phyloP scores from a whole-genome alignment of 2,329 filamentous ascomycete species.

The Calonectria pseudoreteaudii region DNA sequence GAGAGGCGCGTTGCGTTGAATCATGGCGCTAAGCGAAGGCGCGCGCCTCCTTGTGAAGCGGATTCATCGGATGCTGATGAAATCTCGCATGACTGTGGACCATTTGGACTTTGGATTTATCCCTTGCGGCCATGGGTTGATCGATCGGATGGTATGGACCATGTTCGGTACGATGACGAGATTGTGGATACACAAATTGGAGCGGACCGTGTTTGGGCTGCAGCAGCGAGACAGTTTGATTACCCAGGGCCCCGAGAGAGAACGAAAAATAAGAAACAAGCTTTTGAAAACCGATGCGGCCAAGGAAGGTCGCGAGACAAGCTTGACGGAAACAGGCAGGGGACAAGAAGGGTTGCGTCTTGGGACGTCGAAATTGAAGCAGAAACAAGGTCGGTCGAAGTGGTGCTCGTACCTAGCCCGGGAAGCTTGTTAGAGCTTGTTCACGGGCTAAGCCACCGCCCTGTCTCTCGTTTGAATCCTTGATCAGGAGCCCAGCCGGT shows the following conservation, averaged over 20 bases:
- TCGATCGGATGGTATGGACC: neutral
- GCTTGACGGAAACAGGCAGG: neutral
- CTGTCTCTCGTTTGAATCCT: neutral
- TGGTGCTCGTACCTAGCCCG: constrained; percentile 1
- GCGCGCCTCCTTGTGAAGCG: neutral
- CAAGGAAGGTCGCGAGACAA: neutral
- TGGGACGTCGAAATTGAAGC: constrained; percentile 11
- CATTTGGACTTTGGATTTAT: neutral
- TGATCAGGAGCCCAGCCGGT: neutral
- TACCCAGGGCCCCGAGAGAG: neutral
- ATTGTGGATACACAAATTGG: neutral
- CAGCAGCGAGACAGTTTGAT: neutral
- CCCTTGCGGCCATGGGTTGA: neutral
- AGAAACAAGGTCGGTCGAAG: constrained; percentile 16
- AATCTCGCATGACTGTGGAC: constrained; percentile 14
- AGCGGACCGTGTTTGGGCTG: neutral
- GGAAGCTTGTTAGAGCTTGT: constrained; percentile 15
- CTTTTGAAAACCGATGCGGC: constrained; percentile 1
- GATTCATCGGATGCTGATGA: constrained; percentile 16
- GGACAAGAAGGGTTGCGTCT: neutral
- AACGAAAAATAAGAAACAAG: neutral
- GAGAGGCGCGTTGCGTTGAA: neutral
- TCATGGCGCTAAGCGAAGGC: neutral
- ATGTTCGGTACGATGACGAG: neutral
- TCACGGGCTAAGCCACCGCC: constrained; percentile 16